phyloP scores from a whole-genome alignment of 345 rosid species.

The Fremontodendron californicum region DNA sequence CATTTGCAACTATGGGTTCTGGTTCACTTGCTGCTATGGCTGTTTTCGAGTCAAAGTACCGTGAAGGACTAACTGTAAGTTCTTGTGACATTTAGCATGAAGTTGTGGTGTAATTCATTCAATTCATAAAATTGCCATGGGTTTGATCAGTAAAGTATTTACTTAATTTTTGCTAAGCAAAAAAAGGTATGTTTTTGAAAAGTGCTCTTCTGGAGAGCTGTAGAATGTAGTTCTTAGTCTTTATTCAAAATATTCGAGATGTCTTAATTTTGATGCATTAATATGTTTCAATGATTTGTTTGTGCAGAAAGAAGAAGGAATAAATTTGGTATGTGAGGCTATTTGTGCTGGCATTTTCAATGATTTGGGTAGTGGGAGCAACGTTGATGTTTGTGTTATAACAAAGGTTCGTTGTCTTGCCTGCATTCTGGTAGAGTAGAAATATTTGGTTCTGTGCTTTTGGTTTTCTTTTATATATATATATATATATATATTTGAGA shows the following conservation, averaged over 20 bases:
- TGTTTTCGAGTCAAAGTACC: slow-evolving; percentile 65
- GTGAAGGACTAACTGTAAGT: slow-evolving; percentile 73
- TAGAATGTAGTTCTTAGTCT: not conserved
- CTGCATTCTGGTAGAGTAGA: not conserved
- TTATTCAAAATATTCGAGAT: not conserved
- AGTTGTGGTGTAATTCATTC: not conserved
- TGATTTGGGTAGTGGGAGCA: slow-evolving; percentile 70
- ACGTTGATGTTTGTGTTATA: slow-evolving; percentile 40
- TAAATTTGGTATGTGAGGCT: slow-evolving; percentile 58
- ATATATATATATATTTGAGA: no score
- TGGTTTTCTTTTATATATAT: no score
- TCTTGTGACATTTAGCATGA: not conserved
- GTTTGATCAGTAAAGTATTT: not conserved
- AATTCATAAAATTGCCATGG: not conserved
- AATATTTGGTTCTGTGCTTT: not conserved
- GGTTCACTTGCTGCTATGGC: slow-evolving; percentile 87
- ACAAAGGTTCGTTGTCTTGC: no score
- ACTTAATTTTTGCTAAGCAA: not conserved
- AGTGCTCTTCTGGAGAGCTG: not conserved
- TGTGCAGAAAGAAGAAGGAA: slow-evolving; percentile 67
- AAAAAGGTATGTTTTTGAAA: not conserved
- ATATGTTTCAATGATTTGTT: not conserved
- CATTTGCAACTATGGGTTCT: slow-evolving; percentile 83
- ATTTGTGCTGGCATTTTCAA: slow-evolving; percentile 72
- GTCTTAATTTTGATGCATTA: not conserved